phyloP scores from a whole-genome alignment of 2,329 filamentous ascomycete species.

The Leptographium galeiforme region DNA sequence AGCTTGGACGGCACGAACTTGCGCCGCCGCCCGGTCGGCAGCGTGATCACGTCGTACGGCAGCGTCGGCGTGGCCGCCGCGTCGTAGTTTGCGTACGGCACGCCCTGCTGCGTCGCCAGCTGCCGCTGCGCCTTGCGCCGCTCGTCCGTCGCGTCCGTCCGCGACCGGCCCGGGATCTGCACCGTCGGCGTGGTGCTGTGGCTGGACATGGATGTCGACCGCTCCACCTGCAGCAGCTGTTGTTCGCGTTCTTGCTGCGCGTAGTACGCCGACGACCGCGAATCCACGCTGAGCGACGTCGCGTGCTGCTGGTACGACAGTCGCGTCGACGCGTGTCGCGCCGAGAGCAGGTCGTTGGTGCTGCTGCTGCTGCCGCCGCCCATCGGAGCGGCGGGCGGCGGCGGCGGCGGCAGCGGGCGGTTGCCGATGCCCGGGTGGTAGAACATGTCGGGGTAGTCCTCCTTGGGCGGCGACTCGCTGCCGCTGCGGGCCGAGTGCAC shows the following conservation, averaged over 20 bases:
- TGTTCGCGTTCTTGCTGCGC: conserved; percentile 37
- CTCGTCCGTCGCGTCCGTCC: conserved; percentile 79
- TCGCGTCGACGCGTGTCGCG: conserved; percentile 25
- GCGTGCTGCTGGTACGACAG: conserved; percentile 36
- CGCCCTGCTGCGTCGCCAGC: conserved; percentile 32
- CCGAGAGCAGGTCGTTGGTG: conserved; percentile 35
- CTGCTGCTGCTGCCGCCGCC: conserved; percentile 35
- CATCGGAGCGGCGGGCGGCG: conserved; percentile 37
- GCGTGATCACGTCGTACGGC: conserved; percentile 68
- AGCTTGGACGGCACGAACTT: conserved; percentile 81
- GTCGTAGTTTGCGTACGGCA: conserved; percentile 44
- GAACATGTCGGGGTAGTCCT: conserved; percentile 80
- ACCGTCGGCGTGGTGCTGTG: conserved; percentile 70
- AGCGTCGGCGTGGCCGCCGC: conserved; percentile 38
- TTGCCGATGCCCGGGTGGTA: conserved; percentile 71
- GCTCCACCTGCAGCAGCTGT: conserved; percentile 38
- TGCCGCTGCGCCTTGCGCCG: conserved; percentile 41
- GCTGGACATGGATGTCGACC: conserved; percentile 72
- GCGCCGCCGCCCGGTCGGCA: conserved; percentile 59
- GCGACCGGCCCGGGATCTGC: conserved; percentile 74
- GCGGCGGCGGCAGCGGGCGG: conserved; percentile 51
- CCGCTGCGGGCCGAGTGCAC: conserved; percentile 41
- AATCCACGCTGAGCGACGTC: conserved; percentile 35
- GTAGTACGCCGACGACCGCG: conserved; percentile 25
- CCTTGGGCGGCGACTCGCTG: conserved; percentile 53